Conservation (phyloP, 2,329 filamentous ascomycete genomes). For the Aspergillus viridinutans region DNA sequence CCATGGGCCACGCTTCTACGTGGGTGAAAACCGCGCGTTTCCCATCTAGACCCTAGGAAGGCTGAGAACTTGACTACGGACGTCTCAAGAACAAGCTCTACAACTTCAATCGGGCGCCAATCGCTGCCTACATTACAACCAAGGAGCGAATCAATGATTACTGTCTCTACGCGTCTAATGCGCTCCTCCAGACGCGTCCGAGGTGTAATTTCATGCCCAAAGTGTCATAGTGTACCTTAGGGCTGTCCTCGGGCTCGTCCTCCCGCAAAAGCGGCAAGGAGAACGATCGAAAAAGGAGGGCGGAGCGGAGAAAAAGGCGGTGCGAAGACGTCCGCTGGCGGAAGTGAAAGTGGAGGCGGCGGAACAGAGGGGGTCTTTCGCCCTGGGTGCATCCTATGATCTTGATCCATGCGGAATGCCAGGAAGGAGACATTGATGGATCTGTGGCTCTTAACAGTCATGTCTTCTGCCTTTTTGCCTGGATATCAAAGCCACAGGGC, state of each 20-base stretch:
- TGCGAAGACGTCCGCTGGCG: constrained; percentile 10
- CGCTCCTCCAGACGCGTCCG: background rate
- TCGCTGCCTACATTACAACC: background rate
- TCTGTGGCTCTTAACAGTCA: background rate
- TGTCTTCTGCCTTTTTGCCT: background rate
- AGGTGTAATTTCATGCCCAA: background rate
- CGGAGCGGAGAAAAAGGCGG: constrained; percentile 27
- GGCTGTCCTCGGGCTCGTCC: background rate
- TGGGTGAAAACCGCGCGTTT: background rate
- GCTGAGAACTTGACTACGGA: background rate
- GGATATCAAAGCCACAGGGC: background rate
- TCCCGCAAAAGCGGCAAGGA: constrained; percentile 27
- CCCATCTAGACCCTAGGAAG: background rate
- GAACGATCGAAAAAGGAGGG: constrained; percentile 22
- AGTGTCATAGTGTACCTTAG: background rate
- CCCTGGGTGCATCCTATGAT: background rate
- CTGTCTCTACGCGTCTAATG: background rate
- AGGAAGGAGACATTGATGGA: background rate
- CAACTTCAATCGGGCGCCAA: background rate
- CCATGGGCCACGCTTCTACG: background rate
- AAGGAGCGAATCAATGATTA: background rate
- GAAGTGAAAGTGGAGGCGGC: constrained; percentile 12
- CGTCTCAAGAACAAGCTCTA: background rate
- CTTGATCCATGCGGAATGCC: background rate
- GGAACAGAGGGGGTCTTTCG: background rate